A percentile compares a stretch with the other conserved stretches of the same genome.
Evolutionary conservation across 108 stramenopile genomes (phyloP).

Genomic region (Schizochytrium sp.): DNA sequence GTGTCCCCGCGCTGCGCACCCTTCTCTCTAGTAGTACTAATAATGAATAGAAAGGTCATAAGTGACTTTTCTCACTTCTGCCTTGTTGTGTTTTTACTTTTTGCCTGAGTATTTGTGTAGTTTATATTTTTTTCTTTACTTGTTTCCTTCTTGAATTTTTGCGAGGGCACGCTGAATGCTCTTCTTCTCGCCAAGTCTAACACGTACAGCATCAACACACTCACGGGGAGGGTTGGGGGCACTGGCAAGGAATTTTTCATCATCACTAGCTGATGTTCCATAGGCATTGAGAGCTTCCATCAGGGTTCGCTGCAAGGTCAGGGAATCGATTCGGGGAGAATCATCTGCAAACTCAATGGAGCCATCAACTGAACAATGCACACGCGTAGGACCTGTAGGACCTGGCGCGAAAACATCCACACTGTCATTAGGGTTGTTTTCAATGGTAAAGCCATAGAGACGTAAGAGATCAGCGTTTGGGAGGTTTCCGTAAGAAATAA

Average conservation of each 20-base stretch:
- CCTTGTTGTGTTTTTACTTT: background rate
- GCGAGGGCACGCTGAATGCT: conserved; percentile 15
- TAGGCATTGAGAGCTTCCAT: background rate
- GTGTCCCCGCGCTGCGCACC: too few relatives aligned
- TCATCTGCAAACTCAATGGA: background rate
- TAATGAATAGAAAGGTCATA: too few relatives aligned
- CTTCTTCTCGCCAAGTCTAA: conserved; percentile 7
- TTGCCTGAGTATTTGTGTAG: background rate
- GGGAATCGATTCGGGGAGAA: background rate
- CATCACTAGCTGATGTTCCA: background rate
- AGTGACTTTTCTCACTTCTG: background rate
- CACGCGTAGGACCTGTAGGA: background rate
- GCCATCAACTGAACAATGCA: background rate
- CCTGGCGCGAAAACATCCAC: background rate
- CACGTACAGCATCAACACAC: background rate
- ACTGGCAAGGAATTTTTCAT: background rate
- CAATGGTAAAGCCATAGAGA: conserved; percentile 15
- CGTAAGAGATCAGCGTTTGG: conserved; percentile 28
- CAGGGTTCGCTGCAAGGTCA: background rate
- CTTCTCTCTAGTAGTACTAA: too few relatives aligned
- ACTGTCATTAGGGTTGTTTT: conserved; percentile 1
- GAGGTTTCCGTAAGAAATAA: conserved; percentile 28
- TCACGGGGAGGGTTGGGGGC: background rate
- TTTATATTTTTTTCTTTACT: background rate
- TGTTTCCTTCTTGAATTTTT: background rate